phyloP scores from a whole-genome alignment of 1,284 basidiomycete genomes.

The Cutaneotrichosporon sp. region DNA sequence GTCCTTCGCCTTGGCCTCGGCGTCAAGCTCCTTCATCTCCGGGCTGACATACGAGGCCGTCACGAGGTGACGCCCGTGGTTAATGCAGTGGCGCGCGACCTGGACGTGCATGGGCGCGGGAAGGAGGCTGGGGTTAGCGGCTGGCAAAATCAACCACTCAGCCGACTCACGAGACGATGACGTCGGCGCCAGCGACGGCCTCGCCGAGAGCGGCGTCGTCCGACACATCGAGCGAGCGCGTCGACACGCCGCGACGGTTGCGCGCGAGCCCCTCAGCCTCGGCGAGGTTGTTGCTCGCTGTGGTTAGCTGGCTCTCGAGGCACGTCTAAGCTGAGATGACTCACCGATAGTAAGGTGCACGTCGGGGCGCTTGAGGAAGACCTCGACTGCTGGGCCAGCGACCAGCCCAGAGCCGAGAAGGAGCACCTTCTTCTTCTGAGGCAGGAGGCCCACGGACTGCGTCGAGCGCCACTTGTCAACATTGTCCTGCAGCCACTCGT shows the following conservation, averaged over 20 bases:
- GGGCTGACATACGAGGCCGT: slow-evolving; percentile 91
- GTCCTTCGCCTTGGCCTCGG: slow-evolving; percentile 65
- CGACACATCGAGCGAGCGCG: slow-evolving; percentile 65
- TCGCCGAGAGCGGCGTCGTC: slow-evolving; percentile 59
- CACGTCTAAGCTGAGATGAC: background rate
- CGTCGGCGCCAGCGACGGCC: slow-evolving; percentile 63
- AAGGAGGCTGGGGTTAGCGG: slow-evolving; percentile 59
- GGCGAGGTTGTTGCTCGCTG: slow-evolving; percentile 70
- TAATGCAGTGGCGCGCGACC: slow-evolving; percentile 76
- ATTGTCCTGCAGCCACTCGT: slow-evolving; percentile 63
- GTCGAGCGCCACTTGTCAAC: slow-evolving; percentile 56
- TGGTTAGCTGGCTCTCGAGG: slow-evolving; percentile 6
- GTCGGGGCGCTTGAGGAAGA: slow-evolving; percentile 64
- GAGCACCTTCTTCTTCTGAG: slow-evolving; percentile 67
- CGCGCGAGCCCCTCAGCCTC: slow-evolving; percentile 64
- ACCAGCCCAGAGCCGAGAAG: slow-evolving; percentile 91
- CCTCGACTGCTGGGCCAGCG: slow-evolving; percentile 76
- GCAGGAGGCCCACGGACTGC: slow-evolving; percentile 1
- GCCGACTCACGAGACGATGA: slow-evolving; percentile 44
- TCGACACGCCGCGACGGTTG: slow-evolving; percentile 63
- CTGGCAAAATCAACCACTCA: background rate
- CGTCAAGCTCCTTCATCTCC: slow-evolving; percentile 71
- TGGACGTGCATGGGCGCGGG: slow-evolving; percentile 74
- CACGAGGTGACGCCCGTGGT: slow-evolving; percentile 73
- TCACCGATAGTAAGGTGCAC: slow-evolving; percentile 73